These are phyloP conservation scores for Candida gigantensis DNA, from an alignment of 1,139 yeast species.

Conservation along the genomic window DNA sequence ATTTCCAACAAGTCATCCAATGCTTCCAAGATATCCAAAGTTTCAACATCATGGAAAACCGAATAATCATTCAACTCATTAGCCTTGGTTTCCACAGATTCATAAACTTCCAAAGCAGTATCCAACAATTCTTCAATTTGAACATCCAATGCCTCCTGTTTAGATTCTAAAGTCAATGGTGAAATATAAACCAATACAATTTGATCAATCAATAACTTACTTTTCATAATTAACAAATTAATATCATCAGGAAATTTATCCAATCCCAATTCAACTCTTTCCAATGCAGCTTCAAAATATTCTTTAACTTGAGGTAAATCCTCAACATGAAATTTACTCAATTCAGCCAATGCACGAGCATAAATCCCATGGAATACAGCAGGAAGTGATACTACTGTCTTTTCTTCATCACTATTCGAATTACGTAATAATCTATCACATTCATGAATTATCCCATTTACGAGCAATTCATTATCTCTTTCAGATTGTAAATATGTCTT, in stretches of 20 bases:
- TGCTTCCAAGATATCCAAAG: slow-evolving; percentile 53
- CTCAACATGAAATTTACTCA: slow-evolving; percentile 56
- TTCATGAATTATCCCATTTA: slow-evolving; percentile 89
- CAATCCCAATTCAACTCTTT: slow-evolving; percentile 65
- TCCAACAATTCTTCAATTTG: slow-evolving; percentile 40
- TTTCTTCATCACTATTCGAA: slow-evolving; percentile 31
- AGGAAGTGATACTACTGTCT: slow-evolving; percentile 43
- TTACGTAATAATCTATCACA: slow-evolving; percentile 77
- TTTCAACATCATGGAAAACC: slow-evolving; percentile 35
- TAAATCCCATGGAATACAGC: slow-evolving; percentile 72
- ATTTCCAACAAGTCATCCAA: slow-evolving; percentile 68
- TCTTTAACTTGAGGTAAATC: slow-evolving; percentile 36
- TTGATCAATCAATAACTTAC: slow-evolving; percentile 56
- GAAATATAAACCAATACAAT: slow-evolving; percentile 61
- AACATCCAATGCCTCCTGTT: slow-evolving; percentile 25
- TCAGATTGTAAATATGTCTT: slow-evolving; percentile 54
- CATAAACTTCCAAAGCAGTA: slow-evolving; percentile 44
- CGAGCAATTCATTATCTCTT: slow-evolving; percentile 59
- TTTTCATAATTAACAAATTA: slow-evolving; percentile 52
- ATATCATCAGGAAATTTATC: slow-evolving; percentile 46
- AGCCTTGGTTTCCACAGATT: slow-evolving; percentile 42
- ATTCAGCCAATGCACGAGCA: slow-evolving; percentile 68
- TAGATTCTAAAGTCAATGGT: slow-evolving; percentile 42
- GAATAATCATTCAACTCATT: slow-evolving; percentile 24
- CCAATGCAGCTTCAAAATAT: slow-evolving; percentile 69